Evolutionary conservation across 2,329 filamentous ascomycete species (phyloP), one percentile per base, ranked within the genome.

Genomic region (Phialophora verrucosa): DNA sequence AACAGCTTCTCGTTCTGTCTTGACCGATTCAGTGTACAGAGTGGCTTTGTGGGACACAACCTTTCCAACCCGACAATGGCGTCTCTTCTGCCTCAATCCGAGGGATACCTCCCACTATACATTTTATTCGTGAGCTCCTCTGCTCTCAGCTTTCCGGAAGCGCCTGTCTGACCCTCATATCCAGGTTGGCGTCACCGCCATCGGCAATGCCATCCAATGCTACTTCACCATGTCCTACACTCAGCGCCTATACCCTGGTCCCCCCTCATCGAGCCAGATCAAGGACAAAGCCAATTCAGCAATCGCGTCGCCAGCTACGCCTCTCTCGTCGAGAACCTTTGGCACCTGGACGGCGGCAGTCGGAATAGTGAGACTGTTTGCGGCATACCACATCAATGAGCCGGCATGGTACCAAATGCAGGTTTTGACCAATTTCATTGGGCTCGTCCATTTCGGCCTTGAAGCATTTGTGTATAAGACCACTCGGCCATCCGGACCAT

Each of bases 311-410:
- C 84, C 78, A 78, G 86, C 92, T 63, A 93, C 91, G 5, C 87
- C 90, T 4, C 87, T 97, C 32, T 89, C 88, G 11, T 89, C 89
- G 29, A 89, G 92, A 70, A 88, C 92, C 23, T 96, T 96, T 77
- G 93, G 91, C 62, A 95, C 91, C 32, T 97, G 93, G 89, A 96
- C 93, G 0, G 84, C 94, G 65, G 83, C 96, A 65, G 89, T 90
- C 5, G 86, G 88, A 65, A 81, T 96, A 59, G 85, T 96, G 53
- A 87, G 93, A 60, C 81, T 93, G 71, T 96, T 96, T 75, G 91
- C 92, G 4, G 91, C 91, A 38, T 96, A 96, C 80, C 84, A 96
- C 77, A 87, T 96, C 69, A 83, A 87, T 71, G 84, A 92, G 67
- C 85, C 86, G 0, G 84, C 86, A 53, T 83, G 93, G 62, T 97